Percentiles rank a stretch among this genome's conserved stretches.
Conservation (phyloP, 75 land plant genomes). For the Sequoiadendron giganteum region DNA sequence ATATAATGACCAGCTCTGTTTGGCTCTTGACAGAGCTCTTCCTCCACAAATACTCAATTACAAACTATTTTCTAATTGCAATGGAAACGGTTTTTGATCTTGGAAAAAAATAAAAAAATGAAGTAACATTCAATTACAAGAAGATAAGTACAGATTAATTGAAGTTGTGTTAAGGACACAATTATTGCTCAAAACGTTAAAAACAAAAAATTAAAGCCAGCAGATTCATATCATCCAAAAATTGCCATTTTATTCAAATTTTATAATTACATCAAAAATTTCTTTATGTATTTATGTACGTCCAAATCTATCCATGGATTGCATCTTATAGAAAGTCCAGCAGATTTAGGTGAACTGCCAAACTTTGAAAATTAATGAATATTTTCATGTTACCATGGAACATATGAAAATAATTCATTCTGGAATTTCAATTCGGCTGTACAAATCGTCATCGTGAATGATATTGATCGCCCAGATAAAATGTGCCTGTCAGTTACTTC, state of each 20-base stretch:
- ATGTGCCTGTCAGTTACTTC: background rate
- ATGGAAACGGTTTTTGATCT: too few species aligned
- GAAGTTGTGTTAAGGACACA: background rate
- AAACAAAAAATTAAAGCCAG: too few species aligned
- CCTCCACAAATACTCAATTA: too few species aligned
- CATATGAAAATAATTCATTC: background rate
- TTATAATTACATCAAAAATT: background rate
- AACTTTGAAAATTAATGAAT: too few species aligned
- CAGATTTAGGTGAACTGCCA: background rate
- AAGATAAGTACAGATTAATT: too few species aligned
- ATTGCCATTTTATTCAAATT: background rate
- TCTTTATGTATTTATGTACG: too few species aligned
- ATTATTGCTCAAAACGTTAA: background rate
- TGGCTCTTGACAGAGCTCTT: too few species aligned
- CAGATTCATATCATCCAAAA: background rate
- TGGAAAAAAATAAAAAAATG: too few species aligned
- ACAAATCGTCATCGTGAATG: background rate
- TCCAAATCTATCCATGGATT: background rate
- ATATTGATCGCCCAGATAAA: background rate
- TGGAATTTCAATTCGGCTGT: background rate
- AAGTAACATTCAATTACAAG: too few species aligned
- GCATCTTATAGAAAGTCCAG: too few species aligned
- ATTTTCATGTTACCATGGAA: background rate
- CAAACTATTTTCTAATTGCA: too few species aligned
- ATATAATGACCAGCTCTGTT: too few species aligned